A percentile compares a stretch with the other conserved stretches of the same genome.
Evolutionary conservation across 2,329 filamentous ascomycete genomes (phyloP).

Genomic region (Phyllosticta paracitricarpa): DNA sequence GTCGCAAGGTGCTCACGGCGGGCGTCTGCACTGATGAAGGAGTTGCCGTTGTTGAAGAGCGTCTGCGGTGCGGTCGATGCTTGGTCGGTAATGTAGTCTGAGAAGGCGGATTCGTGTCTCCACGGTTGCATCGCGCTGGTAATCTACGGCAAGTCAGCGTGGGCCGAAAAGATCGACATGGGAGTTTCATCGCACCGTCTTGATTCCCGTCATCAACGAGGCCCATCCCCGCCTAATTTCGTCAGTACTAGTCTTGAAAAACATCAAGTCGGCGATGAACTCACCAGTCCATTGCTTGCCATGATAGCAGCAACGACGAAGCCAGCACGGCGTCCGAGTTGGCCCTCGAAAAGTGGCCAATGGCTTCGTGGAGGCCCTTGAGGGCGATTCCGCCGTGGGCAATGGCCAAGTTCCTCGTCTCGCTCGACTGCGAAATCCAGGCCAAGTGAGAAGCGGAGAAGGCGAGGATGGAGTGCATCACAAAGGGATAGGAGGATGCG

Average conservation of each 20-base stretch:
- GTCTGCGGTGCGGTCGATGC: constrained; percentile 31
- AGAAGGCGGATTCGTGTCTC: constrained; percentile 82
- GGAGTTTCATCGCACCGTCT: constrained; percentile 47
- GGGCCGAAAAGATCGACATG: background rate
- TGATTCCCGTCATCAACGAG: constrained; percentile 83
- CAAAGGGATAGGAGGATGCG: constrained; percentile 71
- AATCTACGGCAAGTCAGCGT: constrained; percentile 44
- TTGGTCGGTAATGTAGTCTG: constrained; percentile 71
- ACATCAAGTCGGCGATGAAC: constrained; percentile 21
- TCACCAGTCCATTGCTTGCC: constrained; percentile 95
- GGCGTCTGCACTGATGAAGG: constrained; percentile 47
- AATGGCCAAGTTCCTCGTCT: constrained; percentile 80
- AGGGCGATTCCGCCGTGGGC: constrained; percentile 80
- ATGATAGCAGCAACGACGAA: constrained; percentile 82
- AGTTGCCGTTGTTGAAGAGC: constrained; percentile 54
- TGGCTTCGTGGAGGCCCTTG: constrained; percentile 79
- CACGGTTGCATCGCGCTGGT: constrained; percentile 85
- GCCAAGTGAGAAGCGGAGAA: constrained; percentile 93
- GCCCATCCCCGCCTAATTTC: constrained; percentile 73
- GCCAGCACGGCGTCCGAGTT: constrained; percentile 89
- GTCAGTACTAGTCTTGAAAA: constrained; percentile 12
- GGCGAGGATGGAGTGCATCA: constrained; percentile 86
- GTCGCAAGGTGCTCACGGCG: constrained; percentile 46
- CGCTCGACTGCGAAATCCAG: constrained; percentile 74
- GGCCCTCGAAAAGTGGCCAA: constrained; percentile 70